Base-by-base conservation (phyloP, 495 filamentous ascomycete species). In the Daldinia concentrica region DNA sequence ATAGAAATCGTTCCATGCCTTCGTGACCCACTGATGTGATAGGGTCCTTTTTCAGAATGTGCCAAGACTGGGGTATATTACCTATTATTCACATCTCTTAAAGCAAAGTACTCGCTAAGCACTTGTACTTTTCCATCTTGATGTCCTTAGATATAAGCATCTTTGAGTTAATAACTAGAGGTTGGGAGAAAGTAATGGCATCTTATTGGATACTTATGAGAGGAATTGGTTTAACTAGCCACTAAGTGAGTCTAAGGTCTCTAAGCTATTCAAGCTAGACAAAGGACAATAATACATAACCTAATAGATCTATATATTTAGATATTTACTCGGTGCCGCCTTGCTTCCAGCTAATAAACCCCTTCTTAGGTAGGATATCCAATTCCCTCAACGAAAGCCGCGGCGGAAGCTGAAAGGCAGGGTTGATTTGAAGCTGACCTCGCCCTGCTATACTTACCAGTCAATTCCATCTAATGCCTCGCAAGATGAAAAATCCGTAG, bases 361-460 rank as follows among this genome's bases (percentile, higher is more conserved):
- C 29, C 6, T 30, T 30, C 3, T 6, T 30, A 30, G 29, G 91
- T 87, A 0, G 90, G 85, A 5, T 78, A 78, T n/a, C 83, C 73
- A 1, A 86, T 87, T 32, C 77, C 77, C 62, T 79, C 76, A 6
- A 71, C 64, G 64, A 74, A 80, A 37, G 72, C 17, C 24, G 56
- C 65, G n/a, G 67, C 71, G 68, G 68, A 80, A 82, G 68, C 26
- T 78, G 27, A 29, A 5, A 77, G 86, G 90, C 72, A 92, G 85
- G 70, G 84, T 84, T 71, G 87, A 91, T 86, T 92, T 92, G 57
- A 93, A 79, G 8, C 81, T 82, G 64, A 93, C 88, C 74, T 90
- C 88, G 8, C 83, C 91, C 50, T 88, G 83, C 14, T 84, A 83
- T 52, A 87, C 80, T 3, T 87, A 84, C 51, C 78, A 78, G 72